phyloP scores from a whole-genome alignment of 1,139 yeast genomes.

The Groenewaldozyma sp. region DNA sequence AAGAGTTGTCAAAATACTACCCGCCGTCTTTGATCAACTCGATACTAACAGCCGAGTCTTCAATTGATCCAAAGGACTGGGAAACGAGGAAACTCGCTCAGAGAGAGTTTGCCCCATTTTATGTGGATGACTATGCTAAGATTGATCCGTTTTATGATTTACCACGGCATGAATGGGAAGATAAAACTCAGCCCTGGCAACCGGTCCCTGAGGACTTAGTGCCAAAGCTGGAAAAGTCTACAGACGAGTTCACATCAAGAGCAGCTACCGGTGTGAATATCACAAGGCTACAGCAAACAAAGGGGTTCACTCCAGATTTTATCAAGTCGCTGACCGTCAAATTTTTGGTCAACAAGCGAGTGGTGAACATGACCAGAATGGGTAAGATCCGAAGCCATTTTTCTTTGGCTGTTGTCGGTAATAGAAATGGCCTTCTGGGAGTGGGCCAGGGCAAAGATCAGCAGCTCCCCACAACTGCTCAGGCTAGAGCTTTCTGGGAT shows the following conservation, averaged over 20 bases:
- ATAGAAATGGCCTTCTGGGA: conserved; percentile 87
- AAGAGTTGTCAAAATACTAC: conserved; percentile 59
- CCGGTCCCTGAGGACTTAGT: conserved; percentile 36
- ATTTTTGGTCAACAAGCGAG: conserved; percentile 46
- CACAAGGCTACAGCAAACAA: conserved; percentile 37
- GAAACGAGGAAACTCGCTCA: conserved; percentile 30
- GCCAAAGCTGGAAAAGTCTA: conserved; percentile 26
- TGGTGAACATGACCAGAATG: conserved; percentile 85
- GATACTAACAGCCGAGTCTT: conserved; percentile 69
- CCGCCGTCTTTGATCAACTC: conserved; percentile 71
- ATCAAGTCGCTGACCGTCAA: conserved; percentile 56
- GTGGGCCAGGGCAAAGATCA: conserved; percentile 92
- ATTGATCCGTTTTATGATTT: conserved; percentile 52
- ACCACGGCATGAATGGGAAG: conserved; percentile 38
- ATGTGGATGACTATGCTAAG: conserved; percentile 50
- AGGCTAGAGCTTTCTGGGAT: conserved; percentile 84
- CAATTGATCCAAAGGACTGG: conserved; percentile 55
- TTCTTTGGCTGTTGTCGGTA: conserved; percentile 86
- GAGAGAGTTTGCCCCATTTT: conserved; percentile 49
- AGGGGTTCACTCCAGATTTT: conserved; percentile 65
- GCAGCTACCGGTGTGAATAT: conserved; percentile 38
- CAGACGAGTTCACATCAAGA: conserved; percentile 23
- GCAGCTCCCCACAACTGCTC: conserved; percentile 67
- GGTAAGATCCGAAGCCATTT: conserved; percentile 86
- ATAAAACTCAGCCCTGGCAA: conserved; percentile 36